These are phyloP conservation scores for Coemansia sp. DNA, from an alignment of 192 early-diverging fungal species.

Conservation along the genomic window DNA sequence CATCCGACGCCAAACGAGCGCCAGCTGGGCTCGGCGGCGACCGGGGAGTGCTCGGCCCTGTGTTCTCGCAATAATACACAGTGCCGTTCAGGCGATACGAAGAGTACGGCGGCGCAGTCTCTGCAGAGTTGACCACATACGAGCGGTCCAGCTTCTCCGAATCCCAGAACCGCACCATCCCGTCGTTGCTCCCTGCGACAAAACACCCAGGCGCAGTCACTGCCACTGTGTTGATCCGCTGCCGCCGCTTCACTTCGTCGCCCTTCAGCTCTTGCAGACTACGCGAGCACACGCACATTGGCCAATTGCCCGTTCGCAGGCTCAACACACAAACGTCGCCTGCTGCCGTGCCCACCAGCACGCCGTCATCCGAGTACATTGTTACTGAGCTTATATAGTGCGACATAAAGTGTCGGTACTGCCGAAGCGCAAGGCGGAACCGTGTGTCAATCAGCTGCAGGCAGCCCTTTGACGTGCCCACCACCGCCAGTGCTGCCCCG, in stretches of 20 bases:
- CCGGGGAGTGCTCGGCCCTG: constrained; percentile 14
- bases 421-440: constrained; percentile 41
- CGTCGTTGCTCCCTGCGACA: constrained; percentile 78
- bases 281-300: constrained; percentile 56
- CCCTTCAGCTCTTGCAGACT: constrained; percentile 59
- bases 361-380: constrained; percentile 18
- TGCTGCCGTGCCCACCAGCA: constrained; percentile 35
- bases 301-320: constrained; percentile 45
- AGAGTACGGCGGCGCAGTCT: constrained; percentile 29
- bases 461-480: constrained; percentile 34
- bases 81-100: constrained; percentile 46
- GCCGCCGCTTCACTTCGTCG: constrained; percentile 56
- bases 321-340: constrained; percentile 37
- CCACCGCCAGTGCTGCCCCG: constrained; percentile 17
- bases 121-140: constrained; percentile 64
- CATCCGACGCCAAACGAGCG: constrained; percentile 15
- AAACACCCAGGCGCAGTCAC: constrained; percentile 60
- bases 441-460: constrained; percentile 37
- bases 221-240: constrained; percentile 64
- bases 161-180: constrained; percentile 88
- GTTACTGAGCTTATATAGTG: constrained; percentile 29
- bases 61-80: constrained; percentile 51
- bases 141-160: constrained; percentile 66
- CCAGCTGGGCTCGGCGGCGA: constrained; percentile 16
- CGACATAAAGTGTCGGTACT: constrained; percentile 28